Base-by-base conservation (phyloP, 2,329 filamentous ascomycete genomes). In the Aspergillus vadensis region DNA sequence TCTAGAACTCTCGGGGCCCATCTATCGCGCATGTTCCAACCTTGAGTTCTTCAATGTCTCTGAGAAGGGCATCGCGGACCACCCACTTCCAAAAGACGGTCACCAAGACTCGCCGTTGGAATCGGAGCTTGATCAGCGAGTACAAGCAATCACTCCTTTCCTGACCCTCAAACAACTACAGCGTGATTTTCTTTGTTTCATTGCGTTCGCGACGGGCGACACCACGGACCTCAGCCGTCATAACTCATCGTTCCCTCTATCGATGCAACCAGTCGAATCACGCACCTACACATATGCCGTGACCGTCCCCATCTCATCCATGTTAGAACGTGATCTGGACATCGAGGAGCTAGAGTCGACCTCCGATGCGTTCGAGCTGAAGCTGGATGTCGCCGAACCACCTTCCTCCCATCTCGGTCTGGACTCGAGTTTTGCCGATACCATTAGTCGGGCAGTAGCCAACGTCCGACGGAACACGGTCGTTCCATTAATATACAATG, bases 11-110 rank as follows among this genome's bases (percentile, higher is more conserved):
- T 75, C 74, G 0, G 75, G 74, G 7, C 74, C 73, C 2, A 82
- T 89, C 15, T 86, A 90, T 66, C 81, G 88, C 52, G 81, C 81
- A 1, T 91, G 87, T 70, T 88, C 88, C 10, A 92, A 91, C 66
- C 84, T 89, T 63, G 90, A 92, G 69, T 93, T 91, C 72, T 91
- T 87, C 78, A 92, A 92, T 66, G 79, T 90, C 15, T 88, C 88
- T 2, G 88, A 91, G 69, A 79, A 76, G 48, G 69, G 30, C 58
- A 58, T 65, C 17, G 71, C 71, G 5, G 70, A 76, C 47, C 70
- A 60, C 8, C 43, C 54, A 2, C n/a, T 48, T 4, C 43, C 36
- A 54, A 67, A 71, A 49, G 66, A 69, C n/a, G 60, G 55, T 15
- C 65, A 69, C 65, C 25, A 70, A 27, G 57, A 73, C 48, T 55